Percentiles rank a stretch among this genome's conserved stretches.
Evolutionary conservation across 208 protist species (phyloP).

Genomic region (Acanthamoeba castellanii): DNA sequence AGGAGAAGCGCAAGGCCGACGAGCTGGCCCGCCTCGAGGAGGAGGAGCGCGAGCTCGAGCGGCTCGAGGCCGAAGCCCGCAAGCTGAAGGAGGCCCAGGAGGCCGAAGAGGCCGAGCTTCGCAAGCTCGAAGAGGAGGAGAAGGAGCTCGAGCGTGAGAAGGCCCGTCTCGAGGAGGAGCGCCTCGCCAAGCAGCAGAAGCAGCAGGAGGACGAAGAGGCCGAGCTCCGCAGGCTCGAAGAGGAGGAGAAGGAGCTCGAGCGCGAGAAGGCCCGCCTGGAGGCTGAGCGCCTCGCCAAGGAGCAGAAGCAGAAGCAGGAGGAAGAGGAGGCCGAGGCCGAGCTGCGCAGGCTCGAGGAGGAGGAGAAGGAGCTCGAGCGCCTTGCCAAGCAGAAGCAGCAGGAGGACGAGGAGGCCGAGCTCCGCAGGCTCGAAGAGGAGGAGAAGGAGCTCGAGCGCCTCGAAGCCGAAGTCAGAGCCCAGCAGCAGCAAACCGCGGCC

Average conservation of each 20-base stretch:
- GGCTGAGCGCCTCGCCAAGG: neutral
- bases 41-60: neutral
- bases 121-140: conserved; percentile 2
- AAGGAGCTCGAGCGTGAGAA: neutral
- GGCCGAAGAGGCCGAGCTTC: neutral
- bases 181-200: neutral
- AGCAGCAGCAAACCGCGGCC: neutral
- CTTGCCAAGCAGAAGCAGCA: neutral
- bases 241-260: conserved; percentile 23
- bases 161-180: neutral
- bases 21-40: conserved; percentile 3
- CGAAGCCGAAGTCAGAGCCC: neutral
- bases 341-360: neutral
- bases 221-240: neutral
- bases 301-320: neutral
- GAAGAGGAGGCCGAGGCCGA: neutral
- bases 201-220: neutral
- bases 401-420: conserved; percentile 3
- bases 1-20: conserved; percentile 27
- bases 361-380: conserved; percentile 2
- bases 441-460: neutral
- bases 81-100: neutral
- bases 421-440: neutral
- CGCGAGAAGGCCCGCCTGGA: neutral
- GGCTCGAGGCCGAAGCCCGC: conserved; percentile 10